A percentile compares a stretch with the other conserved stretches of the same genome.
Conservation (phyloP, 2,329 filamentous ascomycete species). For the Venturia asperata region DNA sequence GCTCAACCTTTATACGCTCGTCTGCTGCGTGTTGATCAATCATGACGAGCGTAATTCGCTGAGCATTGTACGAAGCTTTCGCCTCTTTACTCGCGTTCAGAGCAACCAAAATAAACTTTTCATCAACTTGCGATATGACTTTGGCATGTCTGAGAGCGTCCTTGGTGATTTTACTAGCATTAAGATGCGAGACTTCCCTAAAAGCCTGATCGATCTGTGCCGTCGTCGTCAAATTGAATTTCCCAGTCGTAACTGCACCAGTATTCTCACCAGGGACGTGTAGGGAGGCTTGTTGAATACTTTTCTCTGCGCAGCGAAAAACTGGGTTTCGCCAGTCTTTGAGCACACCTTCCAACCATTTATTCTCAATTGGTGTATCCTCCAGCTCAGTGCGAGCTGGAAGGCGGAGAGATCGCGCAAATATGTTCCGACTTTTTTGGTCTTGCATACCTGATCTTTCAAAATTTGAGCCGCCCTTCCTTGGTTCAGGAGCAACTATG, state of each 20-base stretch:
- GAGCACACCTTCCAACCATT: conserved; percentile 57
- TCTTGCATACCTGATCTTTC: background rate
- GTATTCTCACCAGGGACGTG: conserved; percentile 22
- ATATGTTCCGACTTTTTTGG: conserved; percentile 18
- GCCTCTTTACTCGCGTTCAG: background rate
- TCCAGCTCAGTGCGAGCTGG: conserved; percentile 16
- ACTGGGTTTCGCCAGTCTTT: conserved; percentile 68
- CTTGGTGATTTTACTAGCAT: conserved; percentile 25
- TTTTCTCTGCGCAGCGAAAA: conserved; percentile 50
- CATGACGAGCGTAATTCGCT: conserved; percentile 52
- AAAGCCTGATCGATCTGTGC: conserved; percentile 23
- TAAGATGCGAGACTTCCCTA: conserved; percentile 21
- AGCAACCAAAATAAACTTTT: conserved; percentile 76
- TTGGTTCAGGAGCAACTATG: conserved; percentile 24
- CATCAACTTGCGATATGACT: conserved; percentile 76
- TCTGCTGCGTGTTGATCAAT: conserved; percentile 95
- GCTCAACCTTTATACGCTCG: conserved; percentile 75
- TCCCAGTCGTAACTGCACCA: conserved; percentile 1
- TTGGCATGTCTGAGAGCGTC: conserved; percentile 49
- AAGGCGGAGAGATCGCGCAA: conserved; percentile 26
- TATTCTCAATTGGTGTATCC: background rate
- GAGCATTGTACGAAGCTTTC: background rate
- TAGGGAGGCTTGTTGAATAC: conserved; percentile 35
- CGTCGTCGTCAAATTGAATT: background rate
- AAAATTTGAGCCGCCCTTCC: conserved; percentile 21